Evolutionary conservation across 2,329 filamentous ascomycete genomes (phyloP), one percentile per base, ranked within the genome.

Genomic region (Arthroderma sp.): DNA sequence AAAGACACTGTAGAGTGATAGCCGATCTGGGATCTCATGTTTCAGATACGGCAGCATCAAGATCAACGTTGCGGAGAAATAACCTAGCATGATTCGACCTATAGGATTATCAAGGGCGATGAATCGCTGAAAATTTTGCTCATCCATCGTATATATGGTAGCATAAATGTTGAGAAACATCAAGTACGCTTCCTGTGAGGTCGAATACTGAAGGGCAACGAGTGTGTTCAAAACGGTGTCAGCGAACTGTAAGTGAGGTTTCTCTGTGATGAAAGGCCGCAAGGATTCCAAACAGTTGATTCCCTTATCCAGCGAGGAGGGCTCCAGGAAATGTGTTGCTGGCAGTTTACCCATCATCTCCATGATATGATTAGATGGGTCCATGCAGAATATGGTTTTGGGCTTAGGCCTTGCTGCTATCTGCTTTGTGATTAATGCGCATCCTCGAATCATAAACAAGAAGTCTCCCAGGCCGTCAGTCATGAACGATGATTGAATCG

Each of bases 401-500:
- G 30, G 6, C 6, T 30, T n/a, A 29, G 29, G 11, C n/a, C 29
- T 36, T n/a, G 34, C 27, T 10, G 5, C 15, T 27, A 43, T 43
- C 15, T 29, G 31, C 6, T 28, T 37, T 22, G 41, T 43, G 10
- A 44, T 11, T 4, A 38, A 11, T n/a, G 42, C 34, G 36, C 42
- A 48, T 15, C 56, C 56, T 28, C 56, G 51, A 10, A 58, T 51
- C 46, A 58, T 54, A 42, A 54, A 52, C 44, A 57, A 50, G 43
- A 58, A 58, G 38, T 58, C 56, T 10, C 45, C 38, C 8, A 58
- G 43, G 6, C 55, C 56, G 39, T 58, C 56, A 30, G 45, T 42
- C 53, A 58, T 56, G 43, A 56, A 54, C 22, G 47, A 51, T 1
- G 56, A 48, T 45, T 58, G 56, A 39, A 56, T 55, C 8, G 54